Evolutionary conservation across 345 rosid genomes (phyloP), one percentile per base, ranked within the genome.

Genomic region (Hypericum androsaemum): DNA sequence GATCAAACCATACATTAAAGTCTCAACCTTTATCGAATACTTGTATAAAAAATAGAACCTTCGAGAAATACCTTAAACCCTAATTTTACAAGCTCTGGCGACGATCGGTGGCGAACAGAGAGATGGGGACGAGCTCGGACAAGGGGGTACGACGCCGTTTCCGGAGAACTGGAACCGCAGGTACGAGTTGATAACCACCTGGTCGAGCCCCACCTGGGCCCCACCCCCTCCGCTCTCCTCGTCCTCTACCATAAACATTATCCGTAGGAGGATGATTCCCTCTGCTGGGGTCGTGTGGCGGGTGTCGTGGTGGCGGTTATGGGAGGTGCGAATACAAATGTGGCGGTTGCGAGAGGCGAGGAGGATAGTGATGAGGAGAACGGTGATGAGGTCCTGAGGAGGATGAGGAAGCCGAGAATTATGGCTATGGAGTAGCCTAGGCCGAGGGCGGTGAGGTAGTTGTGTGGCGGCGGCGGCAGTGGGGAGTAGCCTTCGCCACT

Each of bases 381-480:
- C n/a, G 10, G 89, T 75, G 37, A 95, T 85, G 63, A 88, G n/a
- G n/a, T n/a, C n/a, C n/a, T n/a, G n/a, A n/a, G 75, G 57, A 92
- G 88, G 66, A 92, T 87, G 7, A 92, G 88, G 69, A 85, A 83
- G 53, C 81, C 97, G 16, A 92, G 81, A 52, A 94, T 80, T 46
- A 85, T 81, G 84, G 90, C 94, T 55, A 92, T 86, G 60, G 95
- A 74, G 76, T 92, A 92, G 61, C 98, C 98, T 41, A 88, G 86
- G 62, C 97, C 99, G 64, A 86, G 66, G 56, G 61, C 72, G 56
- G 84, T 57, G 72, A 83, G 65, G 69, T 81, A 77, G 61, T 52
- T 54, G 45, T 0, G 50, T 10, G 50, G 50, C 50, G 50, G 48
- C 48, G 48, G 48, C 13, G 48, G 50, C 5, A 67, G 83, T 0